Conservation (phyloP, 1,284 basidiomycete species). For the Apiotrichum laibachii region DNA sequence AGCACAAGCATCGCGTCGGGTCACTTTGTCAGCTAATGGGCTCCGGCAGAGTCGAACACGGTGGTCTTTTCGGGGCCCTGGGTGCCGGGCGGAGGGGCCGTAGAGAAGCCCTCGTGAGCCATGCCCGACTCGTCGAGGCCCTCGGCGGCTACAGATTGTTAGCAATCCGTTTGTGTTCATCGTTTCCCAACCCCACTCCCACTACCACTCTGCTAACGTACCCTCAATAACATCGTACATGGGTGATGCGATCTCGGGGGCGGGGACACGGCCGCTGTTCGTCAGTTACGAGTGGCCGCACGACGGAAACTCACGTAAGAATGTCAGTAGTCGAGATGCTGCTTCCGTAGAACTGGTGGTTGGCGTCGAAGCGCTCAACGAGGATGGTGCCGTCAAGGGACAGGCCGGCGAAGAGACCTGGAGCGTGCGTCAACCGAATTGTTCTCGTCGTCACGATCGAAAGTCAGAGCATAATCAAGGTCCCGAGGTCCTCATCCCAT, state of each 20-base stretch:
- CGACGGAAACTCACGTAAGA: conserved; percentile 54
- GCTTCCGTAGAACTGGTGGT: conserved; percentile 92
- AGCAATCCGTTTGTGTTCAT: too few species aligned
- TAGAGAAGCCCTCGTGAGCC: conserved; percentile 51
- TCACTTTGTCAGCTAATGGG: not conserved
- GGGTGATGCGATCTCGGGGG: conserved; percentile 88
- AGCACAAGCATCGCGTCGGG: not conserved
- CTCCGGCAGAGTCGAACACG: conserved; percentile 16
- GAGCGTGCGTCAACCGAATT: not conserved
- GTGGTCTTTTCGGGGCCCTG: not conserved
- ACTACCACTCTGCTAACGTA: conserved; percentile 50
- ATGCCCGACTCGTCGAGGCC: conserved; percentile 62
- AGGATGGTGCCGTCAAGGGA: conserved; percentile 92
- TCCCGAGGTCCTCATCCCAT: too few species aligned
- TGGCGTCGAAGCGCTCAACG: conserved; percentile 92
- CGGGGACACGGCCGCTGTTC: conserved; percentile 70
- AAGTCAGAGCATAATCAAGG: too few species aligned
- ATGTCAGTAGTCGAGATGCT: conserved; percentile 85
- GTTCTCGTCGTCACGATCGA: not conserved
- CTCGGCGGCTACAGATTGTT: conserved; percentile 47
- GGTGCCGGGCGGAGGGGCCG: not conserved
- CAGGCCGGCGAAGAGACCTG: conserved; percentile 90
- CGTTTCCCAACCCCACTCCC: too few species aligned
- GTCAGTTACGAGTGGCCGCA: conserved; percentile 1
- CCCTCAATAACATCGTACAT: conserved; percentile 92